phyloP scores from a whole-genome alignment of 164 flowering plant species.

The Vitis amurensis region DNA sequence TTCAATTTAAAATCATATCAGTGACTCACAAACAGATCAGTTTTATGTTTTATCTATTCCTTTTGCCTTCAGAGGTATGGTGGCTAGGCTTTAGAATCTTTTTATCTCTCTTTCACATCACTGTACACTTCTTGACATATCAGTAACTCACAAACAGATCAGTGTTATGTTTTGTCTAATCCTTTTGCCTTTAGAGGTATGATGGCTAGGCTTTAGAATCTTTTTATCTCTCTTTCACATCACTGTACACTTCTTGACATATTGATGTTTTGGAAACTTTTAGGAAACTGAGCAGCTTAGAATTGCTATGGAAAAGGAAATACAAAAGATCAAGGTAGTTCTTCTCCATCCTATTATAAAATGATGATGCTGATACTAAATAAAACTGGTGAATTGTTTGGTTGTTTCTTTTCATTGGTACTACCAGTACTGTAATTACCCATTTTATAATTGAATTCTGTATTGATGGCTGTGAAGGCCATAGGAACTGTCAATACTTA shows the following conservation, averaged over 20 bases:
- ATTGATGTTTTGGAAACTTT: slow-evolving; percentile 9
- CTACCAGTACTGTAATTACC: background rate
- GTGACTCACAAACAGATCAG: background rate
- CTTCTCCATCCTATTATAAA: background rate
- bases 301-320: slow-evolving; percentile 32
- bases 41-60: background rate
- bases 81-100: background rate
- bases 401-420: too few relatives aligned
- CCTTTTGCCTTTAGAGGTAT: background rate
- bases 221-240: background rate
- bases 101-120: background rate
- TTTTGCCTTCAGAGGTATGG: background rate
- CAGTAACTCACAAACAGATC: background rate
- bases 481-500: background rate
- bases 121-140: background rate
- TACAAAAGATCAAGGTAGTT: slow-evolving; percentile 30
- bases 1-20: too few relatives aligned
- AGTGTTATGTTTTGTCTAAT: background rate
- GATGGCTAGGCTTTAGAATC: background rate
- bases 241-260: slow-evolving; percentile 2
- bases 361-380: too few relatives aligned
- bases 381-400: background rate
- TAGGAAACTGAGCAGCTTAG: slow-evolving; percentile 43
- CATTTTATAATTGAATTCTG: background rate
- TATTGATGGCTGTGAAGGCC: background rate